Evolutionary conservation across 148 eudicot genomes (phyloP).

Genomic region (Diospyros lotus): DNA sequence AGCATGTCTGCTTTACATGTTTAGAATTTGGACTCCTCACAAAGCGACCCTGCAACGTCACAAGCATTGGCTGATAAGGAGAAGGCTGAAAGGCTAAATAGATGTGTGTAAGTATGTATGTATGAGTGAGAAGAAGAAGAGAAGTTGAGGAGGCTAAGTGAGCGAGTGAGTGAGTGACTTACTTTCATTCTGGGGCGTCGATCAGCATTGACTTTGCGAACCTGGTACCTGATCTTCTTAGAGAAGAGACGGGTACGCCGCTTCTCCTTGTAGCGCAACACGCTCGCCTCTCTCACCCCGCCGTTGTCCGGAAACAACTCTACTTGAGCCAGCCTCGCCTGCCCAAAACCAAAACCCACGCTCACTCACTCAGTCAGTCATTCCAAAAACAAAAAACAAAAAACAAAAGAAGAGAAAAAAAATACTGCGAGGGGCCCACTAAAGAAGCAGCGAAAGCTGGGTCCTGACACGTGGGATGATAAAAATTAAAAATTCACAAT

Average conservation of each 20-base stretch:
- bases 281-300: slow-evolving; percentile 79
- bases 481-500: neutral
- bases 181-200: slow-evolving; percentile 89
- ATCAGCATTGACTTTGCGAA: slow-evolving; percentile 86
- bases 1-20: no score
- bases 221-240: slow-evolving; percentile 89
- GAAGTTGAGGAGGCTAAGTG: no score
- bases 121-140: no score
- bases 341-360: slow-evolving; percentile 9
- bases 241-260: slow-evolving; percentile 77
- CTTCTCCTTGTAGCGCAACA: slow-evolving; percentile 81
- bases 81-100: no score
- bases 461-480: neutral
- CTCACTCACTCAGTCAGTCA: neutral
- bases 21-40: no score
- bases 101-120: no score
- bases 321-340: slow-evolving; percentile 74
- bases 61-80: no score
- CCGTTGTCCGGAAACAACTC: slow-evolving; percentile 73
- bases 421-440: no score
- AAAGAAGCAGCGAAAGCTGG: no score
- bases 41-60: no score
- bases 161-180: slow-evolving; percentile 5
- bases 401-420: no score
- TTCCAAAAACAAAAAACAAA: neutral